Evolutionary conservation across 495 filamentous ascomycete genomes (phyloP), one percentile per base, ranked within the genome.

Genomic region (Penicillium mononematosum): DNA sequence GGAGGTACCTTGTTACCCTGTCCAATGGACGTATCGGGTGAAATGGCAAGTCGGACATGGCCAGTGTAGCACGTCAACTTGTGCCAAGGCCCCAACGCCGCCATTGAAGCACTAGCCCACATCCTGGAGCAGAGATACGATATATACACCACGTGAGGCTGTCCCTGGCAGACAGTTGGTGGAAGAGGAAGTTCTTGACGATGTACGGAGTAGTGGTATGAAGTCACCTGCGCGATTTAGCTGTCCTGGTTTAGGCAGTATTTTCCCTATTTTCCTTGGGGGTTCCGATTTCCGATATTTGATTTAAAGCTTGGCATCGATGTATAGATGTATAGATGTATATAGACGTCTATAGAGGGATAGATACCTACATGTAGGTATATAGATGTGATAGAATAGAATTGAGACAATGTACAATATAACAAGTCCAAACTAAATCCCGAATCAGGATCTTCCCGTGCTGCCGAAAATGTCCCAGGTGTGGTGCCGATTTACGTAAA

Each of bases 401-500:
- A 11, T 32, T 1, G 24, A 25, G 24, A 25, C 24, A 25, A 25
- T 25, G 6, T 25, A 24, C 24, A 24, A 24, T 24, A 24, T 24
- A 24, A 4, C 24, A 25, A 25, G 24, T 25, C 5, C 5, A 5
- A 25, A 25, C 24, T 25, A 25, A 24, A 24, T 24, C 56, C 58
- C 53, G 62, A 65, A 39, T 27, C 32, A 67, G 59, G 59, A 65
- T 62, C 58, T 59, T 60, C 62, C 62, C 62, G 58, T 58, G 45
- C 50, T 46, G 62, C 65, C 65, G 62, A 63, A 58, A 39, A 17
- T 38, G 47, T 39, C 31, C 31, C 31, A 34, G 31, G 31, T 34
- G 31, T 34, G 31, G 31, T 50, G 59, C 64, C 60, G 64, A 67
- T 69, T 72, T 72, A 72, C 69, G 69, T 72, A 72, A 72, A 69